Evolutionary conservation across 163 green algal genomes (phyloP).

Genomic region (Scenedesmus sp.): DNA sequence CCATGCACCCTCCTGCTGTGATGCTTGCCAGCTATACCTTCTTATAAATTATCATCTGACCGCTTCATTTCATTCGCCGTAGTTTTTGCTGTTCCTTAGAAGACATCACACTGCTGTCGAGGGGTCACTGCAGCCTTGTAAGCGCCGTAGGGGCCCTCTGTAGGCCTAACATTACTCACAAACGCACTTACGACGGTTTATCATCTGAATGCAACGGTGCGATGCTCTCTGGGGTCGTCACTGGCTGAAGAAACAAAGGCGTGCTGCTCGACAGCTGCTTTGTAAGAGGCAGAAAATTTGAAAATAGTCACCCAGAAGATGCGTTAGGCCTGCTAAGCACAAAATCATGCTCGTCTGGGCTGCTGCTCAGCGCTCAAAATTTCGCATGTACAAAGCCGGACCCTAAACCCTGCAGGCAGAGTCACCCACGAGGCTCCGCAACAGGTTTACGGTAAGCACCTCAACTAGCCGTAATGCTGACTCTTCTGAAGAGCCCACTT

Average conservation of each 20-base stretch:
- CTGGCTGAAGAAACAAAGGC: neutral
- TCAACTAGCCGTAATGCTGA: too few species aligned
- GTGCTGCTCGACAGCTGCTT: constrained; percentile 2
- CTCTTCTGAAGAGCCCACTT: too few species aligned
- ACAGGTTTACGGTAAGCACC: too few species aligned
- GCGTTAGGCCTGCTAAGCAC: neutral
- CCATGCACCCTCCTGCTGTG: constrained; percentile 13
- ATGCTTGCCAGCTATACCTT: neutral
- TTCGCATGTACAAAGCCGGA: neutral
- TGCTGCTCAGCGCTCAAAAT: neutral
- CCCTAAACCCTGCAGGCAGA: constrained; percentile 2
- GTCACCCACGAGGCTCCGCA: neutral
- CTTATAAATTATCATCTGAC: neutral
- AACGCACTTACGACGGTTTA: neutral
- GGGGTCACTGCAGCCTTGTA: neutral
- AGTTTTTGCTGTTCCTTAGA: neutral
- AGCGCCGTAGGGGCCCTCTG: neutral
- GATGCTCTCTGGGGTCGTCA: neutral
- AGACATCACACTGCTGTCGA: neutral
- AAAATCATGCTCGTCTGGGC: neutral
- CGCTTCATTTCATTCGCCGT: neutral
- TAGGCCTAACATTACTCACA: neutral
- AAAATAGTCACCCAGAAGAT: neutral
- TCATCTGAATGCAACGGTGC: neutral
- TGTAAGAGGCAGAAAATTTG: neutral